These are phyloP conservation scores for Aureobasidium sp. DNA, from an alignment of 2,329 filamentous ascomycete species.

Conservation along the genomic window DNA sequence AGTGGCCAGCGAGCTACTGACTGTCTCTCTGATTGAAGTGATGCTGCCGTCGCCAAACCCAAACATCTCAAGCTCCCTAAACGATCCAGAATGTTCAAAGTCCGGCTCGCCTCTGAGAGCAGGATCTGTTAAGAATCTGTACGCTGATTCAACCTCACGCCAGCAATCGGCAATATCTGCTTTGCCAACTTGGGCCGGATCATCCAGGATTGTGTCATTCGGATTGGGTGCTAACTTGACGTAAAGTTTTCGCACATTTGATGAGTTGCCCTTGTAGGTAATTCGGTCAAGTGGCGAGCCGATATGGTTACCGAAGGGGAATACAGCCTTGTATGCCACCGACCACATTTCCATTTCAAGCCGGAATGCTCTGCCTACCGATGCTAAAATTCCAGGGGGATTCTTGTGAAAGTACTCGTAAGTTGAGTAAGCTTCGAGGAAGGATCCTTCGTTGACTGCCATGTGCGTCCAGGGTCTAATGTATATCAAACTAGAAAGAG, in stretches of 20 bases:
- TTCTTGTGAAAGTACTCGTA: constrained; percentile 64
- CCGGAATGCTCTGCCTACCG: constrained; percentile 46
- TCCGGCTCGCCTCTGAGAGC: neutral
- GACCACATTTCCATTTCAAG: constrained; percentile 16
- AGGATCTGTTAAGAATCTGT: constrained; percentile 7
- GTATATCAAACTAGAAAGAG: constrained; percentile 41
- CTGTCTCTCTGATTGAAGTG: neutral
- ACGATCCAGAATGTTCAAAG: neutral
- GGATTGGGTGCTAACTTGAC: constrained; percentile 37
- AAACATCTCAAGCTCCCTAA: constrained; percentile 1
- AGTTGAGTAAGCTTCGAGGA: constrained; percentile 60
- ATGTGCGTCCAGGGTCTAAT: constrained; percentile 59
- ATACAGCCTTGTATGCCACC: constrained; percentile 54
- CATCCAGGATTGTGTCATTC: constrained; percentile 33
- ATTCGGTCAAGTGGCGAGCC: constrained; percentile 21
- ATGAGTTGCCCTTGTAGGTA: neutral
- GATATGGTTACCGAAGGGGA: constrained; percentile 59
- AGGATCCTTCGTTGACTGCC: constrained; percentile 68
- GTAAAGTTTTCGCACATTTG: constrained; percentile 21
- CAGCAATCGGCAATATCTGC: constrained; percentile 37
- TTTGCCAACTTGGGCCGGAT: constrained; percentile 32
- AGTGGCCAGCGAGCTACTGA: neutral
- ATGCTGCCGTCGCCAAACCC: neutral
- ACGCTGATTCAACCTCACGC: constrained; percentile 24
- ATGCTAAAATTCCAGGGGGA: constrained; percentile 45